A percentile compares a stretch with the other conserved stretches of the same genome.
These are phyloP conservation scores for Babesia sp. DNA, from an alignment of 169 alveolate species.

Conservation along the genomic window DNA sequence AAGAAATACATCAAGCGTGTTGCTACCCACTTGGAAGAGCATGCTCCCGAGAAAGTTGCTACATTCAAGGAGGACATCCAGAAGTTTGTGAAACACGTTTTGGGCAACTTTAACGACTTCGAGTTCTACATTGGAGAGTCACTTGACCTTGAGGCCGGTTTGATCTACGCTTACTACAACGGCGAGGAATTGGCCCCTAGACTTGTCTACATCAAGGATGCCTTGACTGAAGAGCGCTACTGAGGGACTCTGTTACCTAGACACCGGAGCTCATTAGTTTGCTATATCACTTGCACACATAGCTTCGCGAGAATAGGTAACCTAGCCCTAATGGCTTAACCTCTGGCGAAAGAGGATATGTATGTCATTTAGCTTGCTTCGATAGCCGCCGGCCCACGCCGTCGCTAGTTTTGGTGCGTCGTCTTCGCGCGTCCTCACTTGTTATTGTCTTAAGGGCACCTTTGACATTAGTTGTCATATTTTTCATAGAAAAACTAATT, in stretches of 20 bases:
- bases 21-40: conserved; percentile 82
- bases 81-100: conserved; percentile 86
- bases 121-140: conserved; percentile 90
- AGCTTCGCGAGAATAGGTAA: background rate
- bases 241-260: conserved; percentile 18
- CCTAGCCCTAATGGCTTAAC: background rate
- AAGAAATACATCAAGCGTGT: conserved; percentile 88
- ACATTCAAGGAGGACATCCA: conserved; percentile 85
- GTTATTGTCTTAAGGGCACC: background rate
- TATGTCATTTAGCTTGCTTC: too few species aligned
- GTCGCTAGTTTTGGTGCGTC: background rate
- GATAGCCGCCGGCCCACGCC: background rate
- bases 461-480: background rate
- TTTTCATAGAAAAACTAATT: background rate
- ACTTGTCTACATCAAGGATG: conserved; percentile 88
- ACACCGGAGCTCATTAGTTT: background rate
- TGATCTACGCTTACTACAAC: conserved; percentile 88
- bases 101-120: conserved; percentile 88
- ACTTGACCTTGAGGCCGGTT: conserved; percentile 87
- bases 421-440: background rate
- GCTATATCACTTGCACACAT: background rate
- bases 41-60: conserved; percentile 88
- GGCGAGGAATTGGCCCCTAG: conserved; percentile 92
- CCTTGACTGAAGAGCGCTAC: conserved; percentile 88
- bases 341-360: background rate